Base-by-base conservation (phyloP, 139 green algal species). In the Tetradesmus lagerheimii region DNA sequence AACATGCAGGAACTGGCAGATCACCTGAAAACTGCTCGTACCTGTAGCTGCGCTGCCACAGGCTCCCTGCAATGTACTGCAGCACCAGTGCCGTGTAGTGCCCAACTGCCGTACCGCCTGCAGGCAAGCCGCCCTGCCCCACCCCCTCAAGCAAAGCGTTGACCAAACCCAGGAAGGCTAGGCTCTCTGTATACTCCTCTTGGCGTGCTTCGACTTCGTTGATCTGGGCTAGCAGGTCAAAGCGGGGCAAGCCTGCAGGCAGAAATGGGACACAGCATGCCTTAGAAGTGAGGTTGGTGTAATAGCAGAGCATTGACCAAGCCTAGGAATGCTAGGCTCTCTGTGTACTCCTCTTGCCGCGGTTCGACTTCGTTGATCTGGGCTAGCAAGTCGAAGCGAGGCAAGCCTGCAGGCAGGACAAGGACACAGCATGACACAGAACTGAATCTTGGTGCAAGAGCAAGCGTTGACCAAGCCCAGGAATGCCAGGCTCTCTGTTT, bases 351-450 rank as follows among this genome's bases (percentile, higher is more conserved):
- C 87, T 98, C 93, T 82, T 95, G 89, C 2, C 94, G 86, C 29
- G 93, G 91, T 91, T 97, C 95, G 31, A 97, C 93, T 89, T 98
- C 96, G 57, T 94, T 95, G 16, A 98, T 92, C 84, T 98, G 96
- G 25, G 88, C 80, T 76, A 95, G 71, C 18, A 95, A 84, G 85
- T 95, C 93, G 47, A 94, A 88, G 23, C 91, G 87, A 9, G 74
- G 47, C 3, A 80, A 11, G 38, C 83, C 83, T 88, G 83, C 81
- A 87, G 57, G 25, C 57, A n/a, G 2, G 23, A n/a, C 5, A 8
- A 23, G 20, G 25, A 31, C 23, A n/a, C n/a, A n/a, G n/a, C n/a
- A n/a, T n/a, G n/a, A n/a, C n/a, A n/a, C n/a, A n/a, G n/a, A n/a
- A n/a, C n/a, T 62, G 4, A 11, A 20, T n/a, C 12, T 20, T 2